phyloP scores from a whole-genome alignment of 345 rosid species.

The sweet orange (Citrus sinensis) region DVS_A1.0 CM039162.1:2745001-2745500 shows the following conservation, averaged over 20 bases:
- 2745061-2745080: not conserved
- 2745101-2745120: not conserved
- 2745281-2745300: too few species aligned
- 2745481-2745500: too few species aligned
- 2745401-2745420: too few species aligned
- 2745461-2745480: too few species aligned
- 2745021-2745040: not conserved
- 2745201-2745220: not conserved
- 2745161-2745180: not conserved
- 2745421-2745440: too few species aligned
- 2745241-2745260: not conserved
- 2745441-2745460: too few species aligned
- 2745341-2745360: too few species aligned
- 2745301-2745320: too few species aligned
- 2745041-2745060: not conserved
- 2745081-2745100: not conserved
- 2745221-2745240: not conserved
- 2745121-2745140: not conserved
- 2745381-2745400: too few species aligned
- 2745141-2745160: not conserved
- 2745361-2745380: too few species aligned
- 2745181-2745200: not conserved
- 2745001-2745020: conserved; percentile 16
- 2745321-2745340: too few species aligned
- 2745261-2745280: not conserved